Evolutionary conservation across 371 early-diverging fungal genomes (phyloP).

Genomic region (Rhizopus microsporus): DNA sequence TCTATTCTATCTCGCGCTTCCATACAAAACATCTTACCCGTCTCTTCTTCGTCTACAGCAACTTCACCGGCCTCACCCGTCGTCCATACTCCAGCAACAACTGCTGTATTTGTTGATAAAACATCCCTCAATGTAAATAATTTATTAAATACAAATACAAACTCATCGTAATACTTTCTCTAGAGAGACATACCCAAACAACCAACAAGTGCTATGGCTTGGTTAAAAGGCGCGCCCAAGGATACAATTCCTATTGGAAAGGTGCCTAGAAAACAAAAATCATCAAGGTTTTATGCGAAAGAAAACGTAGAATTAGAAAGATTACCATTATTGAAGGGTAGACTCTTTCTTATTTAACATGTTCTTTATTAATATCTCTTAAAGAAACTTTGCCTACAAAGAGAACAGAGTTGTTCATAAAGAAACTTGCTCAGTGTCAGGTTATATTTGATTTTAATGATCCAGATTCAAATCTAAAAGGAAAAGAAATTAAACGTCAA

Average conservation of each 20-base stretch:
- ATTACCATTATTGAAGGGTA: constrained; percentile 75
- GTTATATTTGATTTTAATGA: constrained; percentile 94
- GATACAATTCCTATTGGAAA: constrained; percentile 79
- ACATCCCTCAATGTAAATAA: constrained; percentile 1
- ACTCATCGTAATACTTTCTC: neutral
- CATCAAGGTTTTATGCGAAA: constrained; percentile 85
- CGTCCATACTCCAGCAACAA: constrained; percentile 4
- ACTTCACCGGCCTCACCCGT: neutral
- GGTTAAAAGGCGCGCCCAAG: constrained; percentile 77
- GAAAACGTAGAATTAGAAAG: constrained; percentile 74
- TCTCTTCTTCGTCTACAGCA: neutral
- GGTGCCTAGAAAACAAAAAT: constrained; percentile 81
- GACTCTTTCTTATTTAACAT: too few relatives aligned
- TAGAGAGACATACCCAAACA: constrained; percentile 35
- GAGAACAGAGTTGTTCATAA: constrained; percentile 78
- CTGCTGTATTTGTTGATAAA: constrained; percentile 9
- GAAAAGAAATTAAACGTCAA: constrained; percentile 93
- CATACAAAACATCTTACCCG: constrained; percentile 23
- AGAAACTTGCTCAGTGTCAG: constrained; percentile 88
- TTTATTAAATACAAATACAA: constrained; percentile 1
- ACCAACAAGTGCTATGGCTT: constrained; percentile 65
- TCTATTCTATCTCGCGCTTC: constrained; percentile 26
- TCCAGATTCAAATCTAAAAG: constrained; percentile 79
- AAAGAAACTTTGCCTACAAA: constrained; percentile 72
- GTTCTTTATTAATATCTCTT: neutral